phyloP scores from a whole-genome alignment of 2,329 filamentous ascomycete genomes.

The Cordyceps cateniannulata region DNA sequence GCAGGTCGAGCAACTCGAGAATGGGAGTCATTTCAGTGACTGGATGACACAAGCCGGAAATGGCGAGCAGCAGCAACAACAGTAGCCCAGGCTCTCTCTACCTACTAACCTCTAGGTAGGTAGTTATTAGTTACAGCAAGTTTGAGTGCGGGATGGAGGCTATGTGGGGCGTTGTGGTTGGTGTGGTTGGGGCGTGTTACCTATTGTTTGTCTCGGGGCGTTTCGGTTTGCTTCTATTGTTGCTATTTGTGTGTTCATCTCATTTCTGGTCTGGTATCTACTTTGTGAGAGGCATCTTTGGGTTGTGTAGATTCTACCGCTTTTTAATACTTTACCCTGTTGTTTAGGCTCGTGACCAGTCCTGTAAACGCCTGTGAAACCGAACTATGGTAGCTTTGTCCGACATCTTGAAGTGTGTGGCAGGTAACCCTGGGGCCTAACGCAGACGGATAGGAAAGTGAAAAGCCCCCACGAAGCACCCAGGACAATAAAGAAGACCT shows the following conservation, averaged over 20 bases:
- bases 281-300: not conserved
- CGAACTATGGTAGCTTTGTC: too few species aligned
- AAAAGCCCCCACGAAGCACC: too few species aligned
- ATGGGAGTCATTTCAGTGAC: conserved; percentile 24
- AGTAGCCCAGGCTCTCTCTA: not conserved
- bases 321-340: not conserved
- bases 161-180: not conserved
- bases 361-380: too few species aligned
- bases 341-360: not conserved
- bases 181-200: not conserved
- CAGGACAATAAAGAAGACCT: too few species aligned
- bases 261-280: not conserved
- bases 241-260: not conserved
- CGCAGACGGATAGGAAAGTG: too few species aligned
- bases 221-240: not conserved
- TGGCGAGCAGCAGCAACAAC: conserved; percentile 13
- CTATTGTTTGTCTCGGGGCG: conserved; percentile 7
- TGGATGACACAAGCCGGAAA: conserved; percentile 27
- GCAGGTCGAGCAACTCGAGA: conserved; percentile 28
- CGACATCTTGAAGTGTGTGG: too few species aligned
- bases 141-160: not conserved
- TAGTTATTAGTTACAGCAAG: too few species aligned
- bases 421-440: too few species aligned
- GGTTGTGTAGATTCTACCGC: not conserved
- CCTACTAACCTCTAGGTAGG: too few species aligned